Conservation (phyloP, 257 asterid species). For the Lantana camara region DNA sequence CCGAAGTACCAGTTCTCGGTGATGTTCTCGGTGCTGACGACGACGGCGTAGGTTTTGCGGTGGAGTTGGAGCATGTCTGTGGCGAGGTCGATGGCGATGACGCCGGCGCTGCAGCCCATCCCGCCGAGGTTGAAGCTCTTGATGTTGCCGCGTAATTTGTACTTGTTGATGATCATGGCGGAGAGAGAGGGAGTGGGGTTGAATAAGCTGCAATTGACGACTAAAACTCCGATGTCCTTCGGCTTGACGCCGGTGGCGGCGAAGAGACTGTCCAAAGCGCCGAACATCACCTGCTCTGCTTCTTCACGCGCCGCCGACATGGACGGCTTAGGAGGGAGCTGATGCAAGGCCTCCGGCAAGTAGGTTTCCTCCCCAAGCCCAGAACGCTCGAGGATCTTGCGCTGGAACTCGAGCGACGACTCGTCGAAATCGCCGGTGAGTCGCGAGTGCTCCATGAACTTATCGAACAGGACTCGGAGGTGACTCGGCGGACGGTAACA, state of each 20-base stretch:
- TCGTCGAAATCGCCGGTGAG: constrained; percentile 34
- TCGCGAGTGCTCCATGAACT: constrained; percentile 60
- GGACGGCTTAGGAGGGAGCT: constrained; percentile 50
- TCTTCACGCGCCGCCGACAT: constrained; percentile 49
- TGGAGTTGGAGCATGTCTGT: constrained; percentile 49
- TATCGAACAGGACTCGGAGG: constrained; percentile 37
- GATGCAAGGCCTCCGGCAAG: constrained; percentile 49
- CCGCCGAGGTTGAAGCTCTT: constrained; percentile 48
- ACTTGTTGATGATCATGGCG: constrained; percentile 51
- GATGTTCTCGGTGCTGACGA: constrained; percentile 52
- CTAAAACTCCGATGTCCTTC: constrained; percentile 43
- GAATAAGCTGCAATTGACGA: constrained; percentile 41
- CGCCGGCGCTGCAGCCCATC: constrained; percentile 62
- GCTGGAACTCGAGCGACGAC: constrained; percentile 41
- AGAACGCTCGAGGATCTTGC: constrained; percentile 48
- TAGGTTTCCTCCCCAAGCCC: constrained; percentile 57
- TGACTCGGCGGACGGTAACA: constrained; percentile 42
- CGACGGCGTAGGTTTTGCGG: constrained; percentile 44
- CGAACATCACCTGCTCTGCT: constrained; percentile 49
- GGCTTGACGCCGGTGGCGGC: constrained; percentile 40
- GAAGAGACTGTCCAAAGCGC: constrained; percentile 43
- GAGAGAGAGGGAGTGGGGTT: constrained; percentile 53
- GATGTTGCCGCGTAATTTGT: constrained; percentile 42
- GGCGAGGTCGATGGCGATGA: constrained; percentile 48
- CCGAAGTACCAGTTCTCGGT: constrained; percentile 49